These are phyloP conservation scores for Batkoa obscura DNA, from an alignment of 371 early-diverging fungal genomes.

Conservation along the genomic window DNA sequence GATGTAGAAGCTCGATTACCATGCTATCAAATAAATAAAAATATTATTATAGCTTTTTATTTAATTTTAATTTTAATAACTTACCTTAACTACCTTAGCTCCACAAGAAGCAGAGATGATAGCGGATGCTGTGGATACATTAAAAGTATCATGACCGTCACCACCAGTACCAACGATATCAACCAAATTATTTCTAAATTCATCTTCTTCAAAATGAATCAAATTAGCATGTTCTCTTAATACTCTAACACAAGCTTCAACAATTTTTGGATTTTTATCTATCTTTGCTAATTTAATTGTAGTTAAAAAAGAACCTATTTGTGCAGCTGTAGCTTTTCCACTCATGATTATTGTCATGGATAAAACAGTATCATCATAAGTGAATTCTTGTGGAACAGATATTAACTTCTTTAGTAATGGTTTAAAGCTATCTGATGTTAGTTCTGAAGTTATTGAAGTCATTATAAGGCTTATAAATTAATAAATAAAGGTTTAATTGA, in stretches of 20 bases:
- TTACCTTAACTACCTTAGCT: conserved; percentile 78
- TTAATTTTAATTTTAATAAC: neutral
- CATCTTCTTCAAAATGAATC: conserved; percentile 22
- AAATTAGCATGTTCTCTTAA: conserved; percentile 37
- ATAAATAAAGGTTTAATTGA: no score
- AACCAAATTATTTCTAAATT: conserved; percentile 27
- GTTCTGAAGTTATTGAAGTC: no score
- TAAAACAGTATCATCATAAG: conserved; percentile 33
- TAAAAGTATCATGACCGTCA: conserved; percentile 93
- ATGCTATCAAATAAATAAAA: conserved; percentile 31
- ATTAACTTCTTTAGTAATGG: conserved; percentile 38
- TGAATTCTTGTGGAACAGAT: conserved; percentile 36
- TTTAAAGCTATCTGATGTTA: no score
- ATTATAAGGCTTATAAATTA: no score
- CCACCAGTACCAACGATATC: conserved; percentile 98
- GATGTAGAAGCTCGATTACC: conserved; percentile 91
- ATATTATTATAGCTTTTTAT: neutral
- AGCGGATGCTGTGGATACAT: conserved; percentile 82
- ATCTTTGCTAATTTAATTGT: conserved; percentile 43
- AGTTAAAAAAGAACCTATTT: conserved; percentile 68
- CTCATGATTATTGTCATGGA: conserved; percentile 59
- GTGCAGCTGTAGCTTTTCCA: conserved; percentile 50
- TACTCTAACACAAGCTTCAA: conserved; percentile 53
- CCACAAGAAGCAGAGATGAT: conserved; percentile 88
- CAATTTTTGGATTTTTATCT: conserved; percentile 53